phyloP scores from a whole-genome alignment of 2,329 filamentous ascomycete species.

The Pleoardoris graminearum region DNA sequence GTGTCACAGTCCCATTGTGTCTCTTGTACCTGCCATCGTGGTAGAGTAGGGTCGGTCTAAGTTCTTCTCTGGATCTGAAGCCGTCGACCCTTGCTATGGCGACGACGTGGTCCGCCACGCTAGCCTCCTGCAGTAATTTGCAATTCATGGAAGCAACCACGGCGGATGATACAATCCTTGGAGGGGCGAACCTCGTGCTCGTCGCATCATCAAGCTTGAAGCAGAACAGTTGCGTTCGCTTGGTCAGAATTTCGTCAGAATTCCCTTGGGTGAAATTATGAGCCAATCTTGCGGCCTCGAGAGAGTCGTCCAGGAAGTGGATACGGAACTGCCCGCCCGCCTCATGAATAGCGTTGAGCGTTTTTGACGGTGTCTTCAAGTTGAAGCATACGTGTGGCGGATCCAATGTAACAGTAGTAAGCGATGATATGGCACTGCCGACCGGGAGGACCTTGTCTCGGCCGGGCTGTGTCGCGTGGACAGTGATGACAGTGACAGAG shows the following conservation, averaged over 20 bases:
- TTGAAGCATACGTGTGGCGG: slow-evolving; percentile 67
- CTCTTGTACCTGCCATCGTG: slow-evolving; percentile 31
- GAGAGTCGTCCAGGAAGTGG: slow-evolving; percentile 51
- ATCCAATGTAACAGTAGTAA: slow-evolving; percentile 61
- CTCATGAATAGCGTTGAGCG: slow-evolving; percentile 57
- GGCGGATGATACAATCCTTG: slow-evolving; percentile 17
- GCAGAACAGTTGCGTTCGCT: slow-evolving; percentile 13
- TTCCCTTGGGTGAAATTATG: slow-evolving; percentile 38
- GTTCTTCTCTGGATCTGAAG: slow-evolving; percentile 9
- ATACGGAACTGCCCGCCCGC: slow-evolving; percentile 51
- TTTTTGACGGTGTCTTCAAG: slow-evolving; percentile 59
- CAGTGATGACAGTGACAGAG: slow-evolving; percentile 61
- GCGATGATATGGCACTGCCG: slow-evolving; percentile 63
- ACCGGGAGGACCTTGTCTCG: slow-evolving; percentile 23
- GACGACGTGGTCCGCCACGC: slow-evolving; percentile 53
- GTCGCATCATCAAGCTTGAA: not conserved
- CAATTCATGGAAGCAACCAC: slow-evolving; percentile 41
- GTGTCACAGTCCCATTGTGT: slow-evolving; percentile 11
- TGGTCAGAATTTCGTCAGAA: slow-evolving; percentile 23
- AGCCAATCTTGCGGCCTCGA: slow-evolving; percentile 33
- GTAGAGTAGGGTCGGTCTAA: slow-evolving; percentile 27
- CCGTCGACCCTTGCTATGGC: slow-evolving; percentile 49
- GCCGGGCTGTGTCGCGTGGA: slow-evolving; percentile 22
- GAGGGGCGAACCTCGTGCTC: slow-evolving; percentile 13
- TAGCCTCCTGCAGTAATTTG: slow-evolving; percentile 40